Percentiles rank a stretch among this genome's conserved stretches.
Evolutionary conservation across 345 rosid genomes (phyloP).

Genomic region (Theobroma cacao): DNA sequence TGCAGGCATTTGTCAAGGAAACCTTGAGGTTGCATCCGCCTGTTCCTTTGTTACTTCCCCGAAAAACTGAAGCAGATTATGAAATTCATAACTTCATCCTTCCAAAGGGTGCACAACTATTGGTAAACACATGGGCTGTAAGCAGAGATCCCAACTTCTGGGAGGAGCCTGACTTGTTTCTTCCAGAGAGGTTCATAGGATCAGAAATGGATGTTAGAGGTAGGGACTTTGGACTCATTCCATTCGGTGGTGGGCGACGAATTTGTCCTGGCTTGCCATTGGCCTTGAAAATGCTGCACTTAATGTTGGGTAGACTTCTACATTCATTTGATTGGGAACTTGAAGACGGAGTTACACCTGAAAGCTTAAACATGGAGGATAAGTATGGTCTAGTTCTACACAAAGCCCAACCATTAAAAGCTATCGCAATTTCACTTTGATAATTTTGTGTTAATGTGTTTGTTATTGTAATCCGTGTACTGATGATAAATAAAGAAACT

Average conservation of each 20-base stretch:
- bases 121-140: constrained; percentile 6
- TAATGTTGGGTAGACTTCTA: constrained; percentile 45
- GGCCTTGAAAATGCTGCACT: constrained; percentile 30
- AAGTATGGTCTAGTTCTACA: constrained; percentile 24
- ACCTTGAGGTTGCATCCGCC: neutral
- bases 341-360: constrained; percentile 12
- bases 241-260: constrained; percentile 12
- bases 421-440: constrained; percentile 13
- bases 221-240: constrained; percentile 2
- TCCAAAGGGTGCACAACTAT: constrained; percentile 2
- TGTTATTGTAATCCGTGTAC: neutral
- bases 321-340: constrained; percentile 32
- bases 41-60: neutral
- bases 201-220: constrained; percentile 7
- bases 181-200: constrained; percentile 1
- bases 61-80: neutral
- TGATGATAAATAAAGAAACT: neutral
- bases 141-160: constrained; percentile 1
- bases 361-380: constrained; percentile 24
- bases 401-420: constrained; percentile 29
- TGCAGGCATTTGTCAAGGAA: neutral
- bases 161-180: neutral
- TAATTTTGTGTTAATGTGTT: neutral
- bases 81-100: neutral
- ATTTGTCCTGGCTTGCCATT: constrained; percentile 43